Percentiles rank a stretch among this genome's conserved stretches.
Evolutionary conservation across 2,329 filamentous ascomycete species (phyloP).

Genomic region (Xylaria sp.): DNA sequence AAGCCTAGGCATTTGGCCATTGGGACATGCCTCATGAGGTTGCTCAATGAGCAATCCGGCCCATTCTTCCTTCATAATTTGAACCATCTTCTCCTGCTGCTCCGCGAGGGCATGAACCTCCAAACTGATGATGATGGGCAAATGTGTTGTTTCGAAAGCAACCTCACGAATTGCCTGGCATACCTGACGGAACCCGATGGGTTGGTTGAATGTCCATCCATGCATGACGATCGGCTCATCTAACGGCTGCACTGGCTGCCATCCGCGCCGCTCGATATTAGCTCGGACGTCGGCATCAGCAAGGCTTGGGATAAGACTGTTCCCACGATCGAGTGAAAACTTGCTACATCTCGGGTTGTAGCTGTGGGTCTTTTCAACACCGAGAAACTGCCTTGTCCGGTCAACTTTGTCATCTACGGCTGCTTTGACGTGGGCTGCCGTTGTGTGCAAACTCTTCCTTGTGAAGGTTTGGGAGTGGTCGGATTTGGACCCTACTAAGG

Average conservation of each 20-base stretch:
- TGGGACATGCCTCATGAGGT: slow-evolving; percentile 62
- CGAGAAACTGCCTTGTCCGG: slow-evolving; percentile 48
- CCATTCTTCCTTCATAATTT: slow-evolving; percentile 94
- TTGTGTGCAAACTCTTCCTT: slow-evolving; percentile 58
- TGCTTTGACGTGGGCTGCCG: slow-evolving; percentile 55
- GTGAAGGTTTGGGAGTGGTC: slow-evolving; percentile 62
- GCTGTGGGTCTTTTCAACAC: slow-evolving; percentile 47
- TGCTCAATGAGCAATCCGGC: slow-evolving; percentile 75
- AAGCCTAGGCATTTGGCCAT: slow-evolving; percentile 72
- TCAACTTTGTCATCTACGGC: slow-evolving; percentile 52
- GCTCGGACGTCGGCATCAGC: slow-evolving; percentile 31
- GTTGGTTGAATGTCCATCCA: slow-evolving; percentile 83
- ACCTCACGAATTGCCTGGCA: slow-evolving; percentile 82
- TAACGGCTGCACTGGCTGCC: slow-evolving; percentile 51
- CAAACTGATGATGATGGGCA: slow-evolving; percentile 90
- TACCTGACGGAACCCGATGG: slow-evolving; percentile 88
- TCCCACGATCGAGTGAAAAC: slow-evolving; percentile 36
- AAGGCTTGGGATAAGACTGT: slow-evolving; percentile 34
- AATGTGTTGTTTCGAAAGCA: slow-evolving; percentile 78
- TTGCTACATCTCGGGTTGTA: slow-evolving; percentile 47
- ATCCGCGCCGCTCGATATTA: slow-evolving; percentile 40
- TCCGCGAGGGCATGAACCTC: slow-evolving; percentile 86
- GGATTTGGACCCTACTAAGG: slow-evolving; percentile 50
- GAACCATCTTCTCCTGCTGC: slow-evolving; percentile 92
- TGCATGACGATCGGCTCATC: slow-evolving; percentile 85